These are phyloP conservation scores for Candida berthetii DNA, from an alignment of 805 yeast genomes.

Conservation along the genomic window DNA sequence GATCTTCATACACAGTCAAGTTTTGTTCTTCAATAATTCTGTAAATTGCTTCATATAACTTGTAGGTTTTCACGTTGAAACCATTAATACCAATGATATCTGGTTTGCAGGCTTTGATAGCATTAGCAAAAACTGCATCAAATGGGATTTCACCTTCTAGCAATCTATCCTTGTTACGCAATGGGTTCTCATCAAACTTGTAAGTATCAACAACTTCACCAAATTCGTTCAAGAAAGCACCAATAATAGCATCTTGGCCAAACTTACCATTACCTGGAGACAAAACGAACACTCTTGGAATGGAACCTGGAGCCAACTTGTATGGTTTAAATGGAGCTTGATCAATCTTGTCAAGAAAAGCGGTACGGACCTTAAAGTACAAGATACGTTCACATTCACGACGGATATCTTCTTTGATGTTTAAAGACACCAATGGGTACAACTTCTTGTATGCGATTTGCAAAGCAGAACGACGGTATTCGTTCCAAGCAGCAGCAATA, in stretches of 20 bases:
- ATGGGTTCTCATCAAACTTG: constrained; percentile 72
- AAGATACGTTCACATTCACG: constrained; percentile 69
- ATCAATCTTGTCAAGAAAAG: constrained; percentile 67
- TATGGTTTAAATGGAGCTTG: constrained; percentile 92
- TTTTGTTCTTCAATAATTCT: constrained; percentile 52
- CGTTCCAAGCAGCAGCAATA: constrained; percentile 75
- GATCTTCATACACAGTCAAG: constrained; percentile 45
- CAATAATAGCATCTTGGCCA: constrained; percentile 80
- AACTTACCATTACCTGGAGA: constrained; percentile 83
- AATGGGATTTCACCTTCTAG: constrained; percentile 50
- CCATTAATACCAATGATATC: constrained; percentile 92
- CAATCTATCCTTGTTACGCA: constrained; percentile 36
- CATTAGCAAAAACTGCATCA: constrained; percentile 51
- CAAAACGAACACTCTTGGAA: constrained; percentile 77
- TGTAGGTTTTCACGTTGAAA: constrained; percentile 66
- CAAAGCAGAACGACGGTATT: constrained; percentile 61
- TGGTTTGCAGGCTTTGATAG: constrained; percentile 64
- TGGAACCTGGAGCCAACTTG: constrained; percentile 71
- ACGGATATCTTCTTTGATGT: constrained; percentile 78
- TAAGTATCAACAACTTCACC: constrained; percentile 73
- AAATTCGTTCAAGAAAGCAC: constrained; percentile 68
- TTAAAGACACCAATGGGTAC: constrained; percentile 59
- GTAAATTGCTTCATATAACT: constrained; percentile 48
- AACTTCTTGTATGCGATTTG: constrained; percentile 62
- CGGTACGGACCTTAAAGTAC: constrained; percentile 61